These are phyloP conservation scores for Beauveria asiatica DNA, from an alignment of 2,329 filamentous ascomycete genomes.

Conservation along the genomic window DNA sequence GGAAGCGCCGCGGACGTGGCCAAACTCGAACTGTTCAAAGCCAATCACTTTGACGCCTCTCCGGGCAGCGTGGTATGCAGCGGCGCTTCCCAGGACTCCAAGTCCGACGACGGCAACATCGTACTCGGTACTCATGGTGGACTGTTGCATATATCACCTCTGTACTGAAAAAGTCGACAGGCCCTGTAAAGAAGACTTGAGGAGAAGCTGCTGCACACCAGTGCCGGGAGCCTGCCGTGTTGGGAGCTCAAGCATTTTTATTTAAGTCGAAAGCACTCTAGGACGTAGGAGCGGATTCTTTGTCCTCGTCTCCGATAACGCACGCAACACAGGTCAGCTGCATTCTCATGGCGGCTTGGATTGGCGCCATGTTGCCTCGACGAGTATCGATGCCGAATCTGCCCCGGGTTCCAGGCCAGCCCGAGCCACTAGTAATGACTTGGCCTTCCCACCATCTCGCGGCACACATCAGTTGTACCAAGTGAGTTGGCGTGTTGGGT, in stretches of 20 bases:
- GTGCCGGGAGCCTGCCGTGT: neutral
- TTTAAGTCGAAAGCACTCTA: neutral
- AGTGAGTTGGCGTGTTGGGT: neutral
- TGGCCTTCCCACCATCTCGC: neutral
- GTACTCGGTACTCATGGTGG: neutral
- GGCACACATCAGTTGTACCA: neutral
- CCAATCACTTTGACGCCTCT: constrained; percentile 18
- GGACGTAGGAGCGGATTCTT: neutral
- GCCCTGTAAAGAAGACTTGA: neutral
- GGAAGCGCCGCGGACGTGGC: constrained; percentile 18
- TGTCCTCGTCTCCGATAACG: neutral
- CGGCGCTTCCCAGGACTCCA: constrained; percentile 14
- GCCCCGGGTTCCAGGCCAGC: neutral
- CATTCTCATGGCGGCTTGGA: neutral
- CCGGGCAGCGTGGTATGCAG: constrained; percentile 13
- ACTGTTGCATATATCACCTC: neutral
- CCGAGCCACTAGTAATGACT: neutral
- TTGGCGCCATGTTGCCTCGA: neutral
- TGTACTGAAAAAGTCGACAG: too few relatives aligned
- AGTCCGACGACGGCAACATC: constrained; percentile 13
- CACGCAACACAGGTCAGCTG: constrained; percentile 7
- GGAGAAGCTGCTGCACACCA: neutral
- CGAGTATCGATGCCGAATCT: neutral
- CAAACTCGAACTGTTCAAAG: constrained; percentile 20
- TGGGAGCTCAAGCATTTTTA: neutral